Percentiles rank a stretch among this genome's conserved stretches.
Conservation (phyloP, 1,284 basidiomycete species). For the Boletus smithii region DNA sequence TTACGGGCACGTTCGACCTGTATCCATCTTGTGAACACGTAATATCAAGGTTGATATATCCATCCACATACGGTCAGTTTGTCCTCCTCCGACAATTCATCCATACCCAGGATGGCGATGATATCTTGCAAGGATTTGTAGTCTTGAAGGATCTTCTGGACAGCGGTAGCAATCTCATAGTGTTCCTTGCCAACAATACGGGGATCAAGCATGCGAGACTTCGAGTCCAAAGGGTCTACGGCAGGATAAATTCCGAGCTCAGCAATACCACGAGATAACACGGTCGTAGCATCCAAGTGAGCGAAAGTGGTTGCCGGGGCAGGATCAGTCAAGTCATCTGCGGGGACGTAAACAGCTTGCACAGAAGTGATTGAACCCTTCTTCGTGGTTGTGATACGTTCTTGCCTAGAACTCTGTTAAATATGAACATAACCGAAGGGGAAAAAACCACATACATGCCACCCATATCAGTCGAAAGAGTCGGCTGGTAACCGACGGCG, state of each 20-base stretch:
- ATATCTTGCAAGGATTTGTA: constrained; percentile 99
- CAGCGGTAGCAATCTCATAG: constrained; percentile 92
- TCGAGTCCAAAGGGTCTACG: constrained; percentile 98
- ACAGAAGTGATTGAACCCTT: constrained; percentile 99
- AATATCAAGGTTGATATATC: background rate
- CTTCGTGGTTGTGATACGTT: constrained; percentile 99
- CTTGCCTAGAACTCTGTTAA: constrained; percentile 60
- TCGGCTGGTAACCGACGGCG: constrained; percentile 99
- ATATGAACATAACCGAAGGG: background rate
- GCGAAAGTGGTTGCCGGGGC: constrained; percentile 99
- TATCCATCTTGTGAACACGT: constrained; percentile 7
- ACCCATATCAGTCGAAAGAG: constrained; percentile 99
- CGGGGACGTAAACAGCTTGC: constrained; percentile 99
- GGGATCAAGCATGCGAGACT: constrained; percentile 99
- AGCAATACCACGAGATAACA: constrained; percentile 97
- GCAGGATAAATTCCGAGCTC: constrained; percentile 99
- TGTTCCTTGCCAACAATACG: constrained; percentile 93
- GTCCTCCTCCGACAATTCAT: constrained; percentile 99
- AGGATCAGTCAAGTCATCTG: constrained; percentile 99
- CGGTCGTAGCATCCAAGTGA: constrained; percentile 99
- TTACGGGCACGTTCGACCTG: constrained; percentile 88
- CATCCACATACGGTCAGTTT: constrained; percentile 81
- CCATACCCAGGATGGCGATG: constrained; percentile 98
- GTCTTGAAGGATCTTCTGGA: constrained; percentile 98
- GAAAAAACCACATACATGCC: constrained; percentile 72